Percentiles rank a stretch among this genome's conserved stretches.
phyloP scores from a whole-genome alignment of 2,329 filamentous ascomycete genomes.

The Lasiodiplodia theobromae region DNA sequence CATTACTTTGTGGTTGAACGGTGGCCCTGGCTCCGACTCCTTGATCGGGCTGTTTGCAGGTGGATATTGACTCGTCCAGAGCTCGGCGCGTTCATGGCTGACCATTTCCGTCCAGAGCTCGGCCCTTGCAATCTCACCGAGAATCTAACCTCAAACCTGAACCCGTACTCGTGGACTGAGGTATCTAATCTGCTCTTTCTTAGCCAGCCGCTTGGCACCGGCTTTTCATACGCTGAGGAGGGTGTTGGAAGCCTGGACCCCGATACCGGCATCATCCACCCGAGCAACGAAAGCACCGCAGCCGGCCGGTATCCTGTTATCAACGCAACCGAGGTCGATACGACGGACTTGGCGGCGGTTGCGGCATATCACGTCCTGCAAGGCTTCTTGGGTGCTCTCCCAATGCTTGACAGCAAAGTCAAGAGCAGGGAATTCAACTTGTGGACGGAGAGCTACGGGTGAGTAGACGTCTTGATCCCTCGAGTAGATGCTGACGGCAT shows the following conservation, averaged over 20 bases:
- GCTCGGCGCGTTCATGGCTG: not conserved
- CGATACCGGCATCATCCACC: slow-evolving; percentile 55
- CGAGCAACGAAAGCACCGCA: slow-evolving; percentile 50
- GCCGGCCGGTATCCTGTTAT: slow-evolving; percentile 59
- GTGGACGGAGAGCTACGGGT: slow-evolving; percentile 61
- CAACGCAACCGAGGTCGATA: slow-evolving; percentile 59
- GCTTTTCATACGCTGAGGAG: slow-evolving; percentile 57
- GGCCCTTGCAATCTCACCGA: slow-evolving; percentile 52
- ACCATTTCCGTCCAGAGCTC: slow-evolving; percentile 35
- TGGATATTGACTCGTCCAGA: slow-evolving; percentile 32
- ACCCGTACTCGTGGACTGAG: slow-evolving; percentile 67
- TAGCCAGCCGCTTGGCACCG: slow-evolving; percentile 66
- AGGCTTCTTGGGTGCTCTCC: slow-evolving; percentile 59
- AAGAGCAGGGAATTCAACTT: slow-evolving; percentile 62
- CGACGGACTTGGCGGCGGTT: slow-evolving; percentile 63
- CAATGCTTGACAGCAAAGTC: slow-evolving; percentile 57
- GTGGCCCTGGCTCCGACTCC: slow-evolving; percentile 60
- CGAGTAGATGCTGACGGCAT: slow-evolving; percentile 36
- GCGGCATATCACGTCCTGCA: slow-evolving; percentile 64
- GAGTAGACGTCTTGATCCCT: slow-evolving; percentile 36
- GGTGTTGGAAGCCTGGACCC: slow-evolving; percentile 42
- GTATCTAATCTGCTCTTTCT: slow-evolving; percentile 68
- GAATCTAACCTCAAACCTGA: slow-evolving; percentile 48
- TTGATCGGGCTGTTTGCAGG: slow-evolving; percentile 64
- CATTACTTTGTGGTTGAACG: slow-evolving; percentile 62